phyloP scores from a whole-genome alignment of 768 basidiomycete species.

The Amyloporia xantha region DNA sequence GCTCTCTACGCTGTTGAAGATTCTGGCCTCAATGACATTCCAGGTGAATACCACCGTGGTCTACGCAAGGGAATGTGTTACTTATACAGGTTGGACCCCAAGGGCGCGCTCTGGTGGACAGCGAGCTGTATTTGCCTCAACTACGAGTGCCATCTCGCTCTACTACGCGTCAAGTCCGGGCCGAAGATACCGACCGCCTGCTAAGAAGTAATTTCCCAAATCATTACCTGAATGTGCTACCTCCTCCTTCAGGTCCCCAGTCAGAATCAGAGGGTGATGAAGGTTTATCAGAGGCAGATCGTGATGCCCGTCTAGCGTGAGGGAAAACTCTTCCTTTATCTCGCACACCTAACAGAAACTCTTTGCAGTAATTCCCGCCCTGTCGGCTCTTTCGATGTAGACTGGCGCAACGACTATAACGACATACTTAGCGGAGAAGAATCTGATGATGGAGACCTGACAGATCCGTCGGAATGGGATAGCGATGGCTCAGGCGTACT shows the following conservation, averaged over 20 bases:
- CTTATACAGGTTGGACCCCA: background rate
- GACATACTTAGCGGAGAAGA: conserved; percentile 67
- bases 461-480: conserved; percentile 36
- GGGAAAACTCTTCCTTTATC: conserved; percentile 14
- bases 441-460: conserved; percentile 70
- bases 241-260: background rate
- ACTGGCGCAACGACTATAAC: conserved; percentile 32
- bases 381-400: conserved; percentile 27
- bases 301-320: conserved; percentile 69
- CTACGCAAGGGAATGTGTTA: conserved; percentile 4
- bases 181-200: background rate
- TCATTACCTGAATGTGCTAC: background rate
- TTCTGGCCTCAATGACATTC: conserved; percentile 4
- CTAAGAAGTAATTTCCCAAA: background rate
- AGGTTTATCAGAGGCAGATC: conserved; percentile 39
- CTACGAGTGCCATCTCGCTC: conserved; percentile 18
- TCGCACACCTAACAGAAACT: background rate
- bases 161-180: background rate
- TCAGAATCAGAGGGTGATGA: conserved; percentile 9
- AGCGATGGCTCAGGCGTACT: conserved; percentile 38
- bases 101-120: conserved; percentile 32
- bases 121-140: conserved; percentile 45
- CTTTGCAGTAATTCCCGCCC: conserved; percentile 47
- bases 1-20: conserved; percentile 38
- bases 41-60: conserved; percentile 14